phyloP scores from a whole-genome alignment of 2,329 filamentous ascomycete genomes.

The Neopestalotiopsis clavispora region DNA sequence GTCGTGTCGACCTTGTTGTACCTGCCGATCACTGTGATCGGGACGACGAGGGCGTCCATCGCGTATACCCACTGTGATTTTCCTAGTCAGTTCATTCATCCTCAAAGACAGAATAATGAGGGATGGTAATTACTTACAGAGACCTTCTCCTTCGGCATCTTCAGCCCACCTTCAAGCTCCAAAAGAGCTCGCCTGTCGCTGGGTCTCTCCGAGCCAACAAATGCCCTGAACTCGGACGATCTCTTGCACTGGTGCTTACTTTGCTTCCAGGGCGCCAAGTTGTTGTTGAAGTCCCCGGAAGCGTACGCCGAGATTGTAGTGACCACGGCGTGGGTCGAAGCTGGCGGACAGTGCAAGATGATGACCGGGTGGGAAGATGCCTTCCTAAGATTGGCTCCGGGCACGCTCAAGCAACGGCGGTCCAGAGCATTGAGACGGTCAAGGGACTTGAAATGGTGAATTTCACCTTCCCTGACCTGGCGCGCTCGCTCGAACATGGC shows the following conservation, averaged over 20 bases:
- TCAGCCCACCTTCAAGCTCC: conserved; percentile 26
- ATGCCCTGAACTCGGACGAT: conserved; percentile 34
- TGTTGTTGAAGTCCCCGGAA: conserved; percentile 26
- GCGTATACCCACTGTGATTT: conserved; percentile 28
- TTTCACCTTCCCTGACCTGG: conserved; percentile 31
- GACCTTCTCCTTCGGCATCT: conserved; percentile 29
- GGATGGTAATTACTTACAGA: background rate
- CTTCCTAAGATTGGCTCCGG: conserved; percentile 20
- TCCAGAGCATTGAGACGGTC: conserved; percentile 23
- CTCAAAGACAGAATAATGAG: background rate
- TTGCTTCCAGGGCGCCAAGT: conserved; percentile 38
- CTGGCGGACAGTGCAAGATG: conserved; percentile 29
- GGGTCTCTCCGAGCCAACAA: conserved; percentile 31
- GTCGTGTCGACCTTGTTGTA: conserved; percentile 23
- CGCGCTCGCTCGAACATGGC: background rate
- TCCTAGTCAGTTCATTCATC: conserved; percentile 19
- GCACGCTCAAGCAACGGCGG: conserved; percentile 23
- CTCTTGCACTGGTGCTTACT: conserved; percentile 26
- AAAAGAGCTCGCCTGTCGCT: conserved; percentile 24
- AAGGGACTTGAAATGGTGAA: conserved; percentile 34
- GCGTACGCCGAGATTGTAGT: conserved; percentile 39
- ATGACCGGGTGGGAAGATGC: conserved; percentile 41
- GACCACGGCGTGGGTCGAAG: conserved; percentile 29
- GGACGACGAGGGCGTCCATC: conserved; percentile 25
- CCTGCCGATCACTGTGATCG: conserved; percentile 25